A percentile compares a stretch with the other conserved stretches of the same genome.
These are phyloP conservation scores for Aspergillus japonicus DNA, from an alignment of 2,329 filamentous ascomycete genomes.

Conservation along the genomic window DNA sequence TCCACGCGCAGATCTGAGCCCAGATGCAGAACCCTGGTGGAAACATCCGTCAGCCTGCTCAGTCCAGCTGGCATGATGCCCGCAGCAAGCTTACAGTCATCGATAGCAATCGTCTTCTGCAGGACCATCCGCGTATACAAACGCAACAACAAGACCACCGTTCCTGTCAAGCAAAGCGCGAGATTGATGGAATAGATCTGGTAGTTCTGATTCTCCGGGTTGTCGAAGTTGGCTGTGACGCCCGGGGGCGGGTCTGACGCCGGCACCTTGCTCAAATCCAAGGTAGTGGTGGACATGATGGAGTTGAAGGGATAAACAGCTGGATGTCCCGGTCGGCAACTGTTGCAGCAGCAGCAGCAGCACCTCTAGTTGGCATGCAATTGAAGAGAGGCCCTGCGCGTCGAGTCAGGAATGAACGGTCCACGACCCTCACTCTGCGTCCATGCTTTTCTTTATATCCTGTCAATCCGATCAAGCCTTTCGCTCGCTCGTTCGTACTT, in stretches of 20 bases:
- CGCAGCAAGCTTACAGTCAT: slow-evolving; percentile 11
- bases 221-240: slow-evolving; percentile 15
- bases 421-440: neutral
- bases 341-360: neutral
- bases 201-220: slow-evolving; percentile 10
- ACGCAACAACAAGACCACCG: slow-evolving; percentile 5
- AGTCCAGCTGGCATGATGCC: no score
- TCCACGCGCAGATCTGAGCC: slow-evolving; percentile 16
- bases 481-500: no score
- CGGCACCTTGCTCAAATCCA: slow-evolving; percentile 14
- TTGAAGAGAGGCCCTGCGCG: no score
- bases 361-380: neutral
- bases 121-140: slow-evolving; percentile 12
- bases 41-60: neutral
- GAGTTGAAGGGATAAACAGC: neutral
- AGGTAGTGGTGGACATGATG: neutral
- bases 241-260: slow-evolving; percentile 10
- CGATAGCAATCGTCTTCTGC: slow-evolving; percentile 3
- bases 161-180: slow-evolving; percentile 12
- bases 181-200: slow-evolving; percentile 16
- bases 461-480: neutral
- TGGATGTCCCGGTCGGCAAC: neutral
- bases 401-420: neutral
- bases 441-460: neutral
- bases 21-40: slow-evolving; percentile 9